phyloP scores from a whole-genome alignment of 2,329 filamentous ascomycete species.

The Parastagonospora nodorum region DNA sequence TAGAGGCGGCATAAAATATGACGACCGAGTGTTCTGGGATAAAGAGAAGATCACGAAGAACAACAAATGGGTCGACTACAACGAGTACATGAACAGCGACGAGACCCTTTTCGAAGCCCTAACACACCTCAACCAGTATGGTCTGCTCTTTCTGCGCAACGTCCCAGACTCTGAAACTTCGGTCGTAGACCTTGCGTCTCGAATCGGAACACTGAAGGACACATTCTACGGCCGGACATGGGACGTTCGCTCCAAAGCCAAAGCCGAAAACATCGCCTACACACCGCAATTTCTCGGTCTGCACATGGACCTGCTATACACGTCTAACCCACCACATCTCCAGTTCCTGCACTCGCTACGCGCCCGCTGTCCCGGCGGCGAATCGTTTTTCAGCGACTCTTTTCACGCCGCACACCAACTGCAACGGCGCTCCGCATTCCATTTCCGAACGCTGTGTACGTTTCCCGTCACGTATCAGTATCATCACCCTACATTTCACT shows the following conservation, averaged over 20 bases:
- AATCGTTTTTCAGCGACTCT: constrained; percentile 84
- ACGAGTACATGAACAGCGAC: constrained; percentile 70
- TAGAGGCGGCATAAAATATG: constrained; percentile 41
- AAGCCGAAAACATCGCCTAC: constrained; percentile 89
- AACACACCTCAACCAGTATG: constrained; percentile 65
- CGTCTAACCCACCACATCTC: constrained; percentile 75
- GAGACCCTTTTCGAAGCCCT: constrained; percentile 66
- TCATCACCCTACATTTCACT: constrained; percentile 64
- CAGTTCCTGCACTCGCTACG: constrained; percentile 90
- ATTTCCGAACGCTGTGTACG: constrained; percentile 50
- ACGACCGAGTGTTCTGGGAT: constrained; percentile 53
- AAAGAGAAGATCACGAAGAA: constrained; percentile 51
- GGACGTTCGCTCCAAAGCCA: constrained; percentile 80
- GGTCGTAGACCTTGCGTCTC: constrained; percentile 70
- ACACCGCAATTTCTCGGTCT: constrained; percentile 81
- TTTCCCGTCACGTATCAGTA: constrained; percentile 68
- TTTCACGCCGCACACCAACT: constrained; percentile 62
- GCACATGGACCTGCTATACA: constrained; percentile 93
- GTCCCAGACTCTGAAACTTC: constrained; percentile 71
- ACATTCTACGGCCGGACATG: constrained; percentile 93
- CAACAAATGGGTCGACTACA: constrained; percentile 68
- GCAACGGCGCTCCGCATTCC: constrained; percentile 15
- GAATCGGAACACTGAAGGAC: constrained; percentile 78
- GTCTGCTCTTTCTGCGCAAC: constrained; percentile 76
- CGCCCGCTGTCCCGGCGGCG: constrained; percentile 78